phyloP scores from a whole-genome alignment of 345 rosid species.

The Trapa bicornis region DNA sequence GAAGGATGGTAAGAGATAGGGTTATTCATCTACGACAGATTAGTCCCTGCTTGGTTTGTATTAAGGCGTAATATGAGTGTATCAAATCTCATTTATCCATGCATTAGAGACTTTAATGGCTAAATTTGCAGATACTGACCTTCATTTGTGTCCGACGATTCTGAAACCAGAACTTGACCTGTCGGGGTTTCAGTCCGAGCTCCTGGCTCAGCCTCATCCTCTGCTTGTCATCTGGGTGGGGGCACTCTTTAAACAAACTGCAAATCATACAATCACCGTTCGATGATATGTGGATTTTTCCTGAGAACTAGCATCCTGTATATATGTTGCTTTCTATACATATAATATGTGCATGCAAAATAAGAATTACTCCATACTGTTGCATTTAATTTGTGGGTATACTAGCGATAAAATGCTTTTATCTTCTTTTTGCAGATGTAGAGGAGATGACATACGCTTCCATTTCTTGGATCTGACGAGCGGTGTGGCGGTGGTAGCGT shows the following conservation, averaged over 20 bases:
- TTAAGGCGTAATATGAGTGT: no score
- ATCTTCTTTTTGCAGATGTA: background rate
- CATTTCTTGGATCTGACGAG: slow-evolving; percentile 93
- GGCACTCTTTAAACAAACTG: slow-evolving; percentile 87
- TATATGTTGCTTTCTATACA: no score
- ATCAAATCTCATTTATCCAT: no score
- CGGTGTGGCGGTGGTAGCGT: slow-evolving; percentile 87
- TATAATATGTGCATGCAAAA: background rate
- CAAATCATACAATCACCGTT: slow-evolving; percentile 1
- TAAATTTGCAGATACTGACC: slow-evolving; percentile 22
- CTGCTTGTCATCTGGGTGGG: slow-evolving; percentile 95
- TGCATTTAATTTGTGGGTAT: background rate
- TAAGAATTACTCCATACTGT: background rate
- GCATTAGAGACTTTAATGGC: no score
- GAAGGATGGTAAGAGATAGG: background rate
- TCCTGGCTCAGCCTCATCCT: slow-evolving; percentile 75
- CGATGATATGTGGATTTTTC: no score
- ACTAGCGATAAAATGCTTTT: no score
- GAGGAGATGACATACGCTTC: slow-evolving; percentile 54
- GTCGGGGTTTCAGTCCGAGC: slow-evolving; percentile 86
- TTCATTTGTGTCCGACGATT: slow-evolving; percentile 95
- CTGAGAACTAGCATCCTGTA: no score
- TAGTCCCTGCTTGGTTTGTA: background rate
- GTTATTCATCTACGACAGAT: background rate
- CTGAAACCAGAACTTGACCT: slow-evolving; percentile 99